Evolutionary conservation across 306 rosid genomes (phyloP).

Genomic region (Vigna radiata): DNA sequence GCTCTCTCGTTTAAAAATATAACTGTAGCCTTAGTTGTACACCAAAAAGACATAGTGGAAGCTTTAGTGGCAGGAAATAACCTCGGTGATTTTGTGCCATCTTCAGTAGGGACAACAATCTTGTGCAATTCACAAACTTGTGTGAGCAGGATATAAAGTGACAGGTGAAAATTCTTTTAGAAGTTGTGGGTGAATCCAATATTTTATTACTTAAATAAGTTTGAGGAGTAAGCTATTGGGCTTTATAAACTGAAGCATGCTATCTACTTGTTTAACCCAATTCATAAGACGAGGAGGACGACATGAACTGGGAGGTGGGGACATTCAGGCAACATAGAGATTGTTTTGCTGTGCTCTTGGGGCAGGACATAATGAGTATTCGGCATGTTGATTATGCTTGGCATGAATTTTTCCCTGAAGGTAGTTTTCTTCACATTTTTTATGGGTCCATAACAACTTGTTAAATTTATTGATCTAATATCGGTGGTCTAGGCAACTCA

Average conservation of each 20-base stretch:
- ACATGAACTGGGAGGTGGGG: too few species aligned
- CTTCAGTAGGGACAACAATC: neutral
- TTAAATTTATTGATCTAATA: too few species aligned
- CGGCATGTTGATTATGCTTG: too few species aligned
- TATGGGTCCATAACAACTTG: too few species aligned
- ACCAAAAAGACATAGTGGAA: neutral
- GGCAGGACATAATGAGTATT: too few species aligned
- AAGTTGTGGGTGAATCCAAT: neutral
- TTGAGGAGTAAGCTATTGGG: neutral
- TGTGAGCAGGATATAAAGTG: neutral
- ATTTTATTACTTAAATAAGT: neutral
- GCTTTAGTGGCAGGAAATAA: neutral
- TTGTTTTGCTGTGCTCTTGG: too few species aligned
- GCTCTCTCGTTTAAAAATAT: neutral
- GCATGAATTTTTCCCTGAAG: too few species aligned
- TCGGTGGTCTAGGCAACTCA: too few species aligned
- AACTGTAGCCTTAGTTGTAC: neutral
- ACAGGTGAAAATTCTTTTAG: neutral
- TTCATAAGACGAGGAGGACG: too few species aligned
- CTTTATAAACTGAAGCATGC: neutral
- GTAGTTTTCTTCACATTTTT: too few species aligned
- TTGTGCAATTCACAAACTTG: neutral
- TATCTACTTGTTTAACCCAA: neutral
- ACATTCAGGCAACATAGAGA: too few species aligned
- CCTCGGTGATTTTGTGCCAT: neutral